Conservation (phyloP, 2,329 filamentous ascomycete genomes). For the Capronia epimyces region DNA sequence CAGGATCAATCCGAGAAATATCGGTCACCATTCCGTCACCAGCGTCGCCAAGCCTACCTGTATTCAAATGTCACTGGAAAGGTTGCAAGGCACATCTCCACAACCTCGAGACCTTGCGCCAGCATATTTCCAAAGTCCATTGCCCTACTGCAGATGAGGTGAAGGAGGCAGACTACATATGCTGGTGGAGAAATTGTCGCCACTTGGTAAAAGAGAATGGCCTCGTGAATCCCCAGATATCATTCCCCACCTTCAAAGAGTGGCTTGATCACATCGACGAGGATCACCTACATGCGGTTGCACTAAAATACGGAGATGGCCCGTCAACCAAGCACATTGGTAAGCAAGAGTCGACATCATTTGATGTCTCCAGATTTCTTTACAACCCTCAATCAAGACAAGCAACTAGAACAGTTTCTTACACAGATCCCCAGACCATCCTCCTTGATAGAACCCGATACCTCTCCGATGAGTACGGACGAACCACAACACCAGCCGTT, state of each 20-base stretch:
- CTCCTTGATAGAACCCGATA: constrained; percentile 20
- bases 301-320: constrained; percentile 57
- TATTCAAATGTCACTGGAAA: constrained; percentile 55
- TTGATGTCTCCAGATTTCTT: constrained; percentile 20
- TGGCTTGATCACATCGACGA: constrained; percentile 51
- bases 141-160: constrained; percentile 27
- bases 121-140: constrained; percentile 56
- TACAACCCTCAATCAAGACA: constrained; percentile 12
- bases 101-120: constrained; percentile 55
- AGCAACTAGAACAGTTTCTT: constrained; percentile 25
- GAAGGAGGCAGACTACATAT: constrained; percentile 22
- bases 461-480: constrained; percentile 25
- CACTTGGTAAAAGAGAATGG: constrained; percentile 29
- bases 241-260: constrained; percentile 37
- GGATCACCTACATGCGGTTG: constrained; percentile 49
- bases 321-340: constrained; percentile 51
- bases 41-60: constrained; percentile 12
- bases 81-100: constrained; percentile 55
- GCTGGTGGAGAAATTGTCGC: constrained; percentile 35
- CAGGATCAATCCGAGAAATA: background rate
- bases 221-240: constrained; percentile 24
- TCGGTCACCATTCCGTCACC: constrained; percentile 10
- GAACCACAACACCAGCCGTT: constrained; percentile 21
- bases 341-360: constrained; percentile 40
- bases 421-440: constrained; percentile 28